Evolutionary conservation across 805 yeast species (phyloP).

Genomic region (Saccharomycopsis sp.): DNA sequence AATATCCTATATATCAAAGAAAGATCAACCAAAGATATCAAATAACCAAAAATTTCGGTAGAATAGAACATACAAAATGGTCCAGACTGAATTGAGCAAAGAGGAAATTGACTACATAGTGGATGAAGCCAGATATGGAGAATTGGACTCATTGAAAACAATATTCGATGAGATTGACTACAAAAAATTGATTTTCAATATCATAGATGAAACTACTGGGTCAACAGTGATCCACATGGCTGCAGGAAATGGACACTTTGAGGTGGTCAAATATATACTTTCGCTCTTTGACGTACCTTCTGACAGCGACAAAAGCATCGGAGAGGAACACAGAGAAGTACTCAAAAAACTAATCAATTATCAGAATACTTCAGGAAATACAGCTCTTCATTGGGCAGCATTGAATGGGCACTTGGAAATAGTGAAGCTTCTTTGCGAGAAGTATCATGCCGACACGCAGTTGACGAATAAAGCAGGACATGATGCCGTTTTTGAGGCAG

Average conservation of each 20-base stretch:
- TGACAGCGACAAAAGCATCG: conserved; percentile 27
- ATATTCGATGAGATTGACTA: conserved; percentile 57
- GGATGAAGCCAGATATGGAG: conserved; percentile 84
- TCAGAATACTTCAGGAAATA: conserved; percentile 79
- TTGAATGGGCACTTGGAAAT: conserved; percentile 74
- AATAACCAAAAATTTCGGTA: no score
- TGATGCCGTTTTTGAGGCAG: conserved; percentile 87
- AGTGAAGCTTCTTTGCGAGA: conserved; percentile 64
- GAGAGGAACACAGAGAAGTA: conserved; percentile 31
- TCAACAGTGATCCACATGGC: conserved; percentile 92
- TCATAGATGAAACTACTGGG: conserved; percentile 51
- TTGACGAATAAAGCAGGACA: conserved; percentile 67
- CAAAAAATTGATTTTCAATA: conserved; percentile 31
- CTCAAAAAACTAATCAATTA: conserved; percentile 41
- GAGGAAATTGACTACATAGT: conserved; percentile 81
- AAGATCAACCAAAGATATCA: no score
- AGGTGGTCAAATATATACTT: conserved; percentile 55
- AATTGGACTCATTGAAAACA: conserved; percentile 63
- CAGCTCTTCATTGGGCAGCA: conserved; percentile 96
- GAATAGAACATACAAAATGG: conserved; percentile 4
- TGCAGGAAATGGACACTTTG: conserved; percentile 85
- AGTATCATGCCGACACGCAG: conserved; percentile 75
- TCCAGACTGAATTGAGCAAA: conserved; percentile 35
- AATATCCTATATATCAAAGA: no score
- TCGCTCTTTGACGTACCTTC: conserved; percentile 26